These are phyloP conservation scores for Auricularia heimuer DNA, from an alignment of 768 basidiomycete species.

Conservation along the genomic window DNA sequence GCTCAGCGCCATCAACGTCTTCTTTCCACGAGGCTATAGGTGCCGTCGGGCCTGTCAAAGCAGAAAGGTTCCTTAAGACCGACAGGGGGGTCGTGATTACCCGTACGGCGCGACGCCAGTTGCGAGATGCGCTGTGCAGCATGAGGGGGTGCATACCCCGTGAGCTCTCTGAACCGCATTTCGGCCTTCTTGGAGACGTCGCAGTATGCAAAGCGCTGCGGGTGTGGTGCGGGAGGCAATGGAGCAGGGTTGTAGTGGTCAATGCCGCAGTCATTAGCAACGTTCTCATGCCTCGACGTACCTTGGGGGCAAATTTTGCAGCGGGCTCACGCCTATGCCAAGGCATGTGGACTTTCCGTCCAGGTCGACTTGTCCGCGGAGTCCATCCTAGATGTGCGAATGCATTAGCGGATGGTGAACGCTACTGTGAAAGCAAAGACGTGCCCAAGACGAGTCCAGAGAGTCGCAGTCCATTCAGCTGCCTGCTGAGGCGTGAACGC, in stretches of 20 bases:
- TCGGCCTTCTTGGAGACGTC: conserved; percentile 11
- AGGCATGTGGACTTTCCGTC: conserved; percentile 43
- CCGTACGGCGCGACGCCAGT: conserved; percentile 43
- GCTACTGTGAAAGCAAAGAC: neutral
- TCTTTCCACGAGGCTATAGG: conserved; percentile 47
- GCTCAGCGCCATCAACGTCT: conserved; percentile 46
- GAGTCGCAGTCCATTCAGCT: conserved; percentile 36
- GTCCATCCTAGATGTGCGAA: conserved; percentile 19
- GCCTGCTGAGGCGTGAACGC: conserved; percentile 47
- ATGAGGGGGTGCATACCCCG: conserved; percentile 54
- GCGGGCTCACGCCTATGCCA: conserved; percentile 36
- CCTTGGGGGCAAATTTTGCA: conserved; percentile 44
- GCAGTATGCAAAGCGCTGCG: conserved; percentile 23
- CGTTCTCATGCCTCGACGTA: conserved; percentile 12
- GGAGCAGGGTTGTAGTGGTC: neutral
- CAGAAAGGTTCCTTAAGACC: conserved; percentile 44
- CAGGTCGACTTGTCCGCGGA: conserved; percentile 47
- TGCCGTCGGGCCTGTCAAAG: conserved; percentile 34
- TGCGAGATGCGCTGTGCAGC: conserved; percentile 55
- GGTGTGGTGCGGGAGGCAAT: conserved; percentile 22
- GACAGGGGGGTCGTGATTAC: conserved; percentile 59
- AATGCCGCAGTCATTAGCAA: conserved; percentile 10
- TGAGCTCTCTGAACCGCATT: conserved; percentile 20
- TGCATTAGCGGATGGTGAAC: conserved; percentile 8
- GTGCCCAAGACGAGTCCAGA: conserved; percentile 41